Base-by-base conservation (phyloP, 805 yeast species). In the Saccharomyces paradoxus region DNA sequence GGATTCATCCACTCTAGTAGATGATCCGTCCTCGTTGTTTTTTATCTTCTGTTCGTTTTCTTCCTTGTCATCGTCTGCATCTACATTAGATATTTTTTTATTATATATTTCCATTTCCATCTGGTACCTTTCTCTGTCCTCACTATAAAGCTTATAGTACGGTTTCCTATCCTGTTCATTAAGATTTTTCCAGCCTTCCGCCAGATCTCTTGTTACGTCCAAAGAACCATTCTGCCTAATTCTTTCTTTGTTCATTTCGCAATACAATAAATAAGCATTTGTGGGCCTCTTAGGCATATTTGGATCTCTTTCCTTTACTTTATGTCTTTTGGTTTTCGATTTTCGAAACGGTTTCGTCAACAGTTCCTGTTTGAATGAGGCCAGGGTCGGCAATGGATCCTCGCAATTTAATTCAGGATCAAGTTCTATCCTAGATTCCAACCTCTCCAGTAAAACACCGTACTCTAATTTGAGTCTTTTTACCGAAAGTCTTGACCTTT, bases 251-350 rank as follows among this genome's bases (percentile, higher is more conserved):
- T 89, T 95, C 72, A 80, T 73, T 56, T 91, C 97, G 71, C 97
- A 91, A 65, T 86, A 90, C 53, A 89, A 80, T 58, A 89, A 75
- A 64, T 90, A 91, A 4, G 97, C 96, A 69, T 90, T 91, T 3
- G 94, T 85, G 5, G 97, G 96, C 63, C 95, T 77, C 62, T 87
- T 89, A 22, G 97, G 97, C 63, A 86, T 77, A 60, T 83, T 83
- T 9, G 96, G 96, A 68, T 90, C 96, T 62, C 90, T 81, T 9
- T 77, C 75, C 51, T 75, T 75, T 61, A 73, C 65, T 56, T 65
- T 71, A 65, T 60, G 64, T 55, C 65, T 69, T 56, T 65, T 63
- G 62, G 55, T 56, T 49, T 64, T 65, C 3, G 63, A 28, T 52
- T 61, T 60, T 46, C 60, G 60, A 37, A 63, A 48, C 29, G 68